Conservation (phyloP, 1,284 basidiomycete genomes). For the Laetiporus sulphureus region DNA sequence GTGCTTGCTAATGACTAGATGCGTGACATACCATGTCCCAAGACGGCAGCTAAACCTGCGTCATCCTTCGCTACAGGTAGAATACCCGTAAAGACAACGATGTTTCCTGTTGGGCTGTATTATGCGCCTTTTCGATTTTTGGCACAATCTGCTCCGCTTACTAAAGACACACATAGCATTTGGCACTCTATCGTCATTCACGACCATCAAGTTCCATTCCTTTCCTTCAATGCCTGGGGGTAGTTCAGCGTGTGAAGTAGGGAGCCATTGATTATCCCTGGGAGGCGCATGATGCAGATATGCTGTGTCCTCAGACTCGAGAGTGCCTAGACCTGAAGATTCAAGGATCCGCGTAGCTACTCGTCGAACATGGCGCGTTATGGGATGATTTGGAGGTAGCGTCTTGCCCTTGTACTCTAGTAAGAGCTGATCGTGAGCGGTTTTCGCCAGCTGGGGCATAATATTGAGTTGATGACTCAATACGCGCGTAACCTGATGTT, state of each 20-base stretch:
- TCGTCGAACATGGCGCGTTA: slow-evolving; percentile 59
- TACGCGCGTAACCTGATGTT: slow-evolving; percentile 8
- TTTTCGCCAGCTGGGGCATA: slow-evolving; percentile 44
- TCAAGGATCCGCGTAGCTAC: slow-evolving; percentile 73
- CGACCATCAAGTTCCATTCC: slow-evolving; percentile 77
- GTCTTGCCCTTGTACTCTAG: slow-evolving; percentile 50
- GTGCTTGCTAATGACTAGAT: too few relatives aligned
- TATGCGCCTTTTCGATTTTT: neutral
- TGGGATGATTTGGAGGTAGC: slow-evolving; percentile 64
- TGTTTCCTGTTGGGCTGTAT: slow-evolving; percentile 39
- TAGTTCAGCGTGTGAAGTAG: slow-evolving; percentile 16
- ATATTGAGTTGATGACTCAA: too few relatives aligned
- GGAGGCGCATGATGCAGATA: slow-evolving; percentile 1
- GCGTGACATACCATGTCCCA: slow-evolving; percentile 86
- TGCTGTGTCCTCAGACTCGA: slow-evolving; percentile 30
- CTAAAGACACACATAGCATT: slow-evolving; percentile 83
- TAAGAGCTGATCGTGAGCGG: slow-evolving; percentile 46
- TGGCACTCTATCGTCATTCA: slow-evolving; percentile 65
- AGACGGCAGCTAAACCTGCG: slow-evolving; percentile 79
- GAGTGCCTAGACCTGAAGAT: slow-evolving; percentile 62
- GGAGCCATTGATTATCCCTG: slow-evolving; percentile 15
- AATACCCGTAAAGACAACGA: slow-evolving; percentile 90
- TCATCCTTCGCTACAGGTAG: slow-evolving; percentile 76
- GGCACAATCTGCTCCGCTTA: too few relatives aligned
- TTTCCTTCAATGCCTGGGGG: slow-evolving; percentile 26